These are phyloP conservation scores for Tetratostichococcus sp. DNA, from an alignment of 139 green algal genomes.

Conservation along the genomic window DNA sequence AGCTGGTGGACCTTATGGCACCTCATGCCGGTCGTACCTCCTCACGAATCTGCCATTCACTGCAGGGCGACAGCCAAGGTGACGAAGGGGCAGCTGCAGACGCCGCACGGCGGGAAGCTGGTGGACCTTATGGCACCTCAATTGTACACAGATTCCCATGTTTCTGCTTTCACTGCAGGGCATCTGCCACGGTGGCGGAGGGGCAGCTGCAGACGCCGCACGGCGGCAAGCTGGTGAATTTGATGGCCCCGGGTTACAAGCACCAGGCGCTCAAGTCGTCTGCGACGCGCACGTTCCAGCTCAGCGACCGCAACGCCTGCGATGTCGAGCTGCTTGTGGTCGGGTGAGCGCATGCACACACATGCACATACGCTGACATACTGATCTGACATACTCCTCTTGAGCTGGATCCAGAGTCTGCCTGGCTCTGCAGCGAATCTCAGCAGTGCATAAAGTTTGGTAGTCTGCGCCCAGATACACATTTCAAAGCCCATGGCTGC, in stretches of 20 bases:
- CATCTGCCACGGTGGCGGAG: constrained; percentile 1
- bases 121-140: constrained; percentile 63
- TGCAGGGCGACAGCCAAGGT: neutral
- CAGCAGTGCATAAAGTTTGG: too few relatives aligned
- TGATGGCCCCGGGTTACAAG: constrained; percentile 54
- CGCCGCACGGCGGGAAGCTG: constrained; percentile 74
- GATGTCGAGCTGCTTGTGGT: constrained; percentile 88
- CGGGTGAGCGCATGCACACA: constrained; percentile 34
- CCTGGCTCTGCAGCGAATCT: too few relatives aligned
- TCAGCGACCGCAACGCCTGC: constrained; percentile 83
- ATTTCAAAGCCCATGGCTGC: too few relatives aligned
- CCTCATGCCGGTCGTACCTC: too few relatives aligned
- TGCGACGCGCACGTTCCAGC: constrained; percentile 71
- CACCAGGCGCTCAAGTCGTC: constrained; percentile 33
- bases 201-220: constrained; percentile 48
- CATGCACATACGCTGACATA: too few relatives aligned
- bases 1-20: constrained; percentile 44
- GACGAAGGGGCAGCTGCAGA: constrained; percentile 16
- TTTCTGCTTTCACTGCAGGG: neutral
- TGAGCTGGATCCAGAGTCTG: too few relatives aligned
- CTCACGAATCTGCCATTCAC: too few relatives aligned
- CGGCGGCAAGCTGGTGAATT: constrained; percentile 69
- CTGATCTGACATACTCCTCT: too few relatives aligned
- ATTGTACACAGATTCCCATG: too few relatives aligned
- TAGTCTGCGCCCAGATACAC: too few relatives aligned